These are phyloP conservation scores for Coemansia sp. DNA, from an alignment of 192 early-diverging fungal genomes.

Conservation along the genomic window DNA sequence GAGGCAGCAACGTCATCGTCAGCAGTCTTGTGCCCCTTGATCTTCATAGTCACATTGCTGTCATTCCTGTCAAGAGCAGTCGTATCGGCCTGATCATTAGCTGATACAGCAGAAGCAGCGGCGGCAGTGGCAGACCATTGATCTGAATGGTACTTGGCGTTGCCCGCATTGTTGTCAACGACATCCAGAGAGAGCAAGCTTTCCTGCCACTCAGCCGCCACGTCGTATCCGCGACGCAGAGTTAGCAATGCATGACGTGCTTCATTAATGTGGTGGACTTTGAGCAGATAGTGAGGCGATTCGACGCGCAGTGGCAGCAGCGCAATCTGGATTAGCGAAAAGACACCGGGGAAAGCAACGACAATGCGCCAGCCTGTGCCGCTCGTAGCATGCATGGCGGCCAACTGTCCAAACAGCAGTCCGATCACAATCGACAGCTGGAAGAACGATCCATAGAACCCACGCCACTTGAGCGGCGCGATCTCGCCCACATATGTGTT, in stretches of 20 bases:
- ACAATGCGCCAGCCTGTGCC: slow-evolving; percentile 67
- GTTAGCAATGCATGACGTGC: slow-evolving; percentile 60
- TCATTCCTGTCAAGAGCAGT: background rate
- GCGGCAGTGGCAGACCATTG: slow-evolving; percentile 1
- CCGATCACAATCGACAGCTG: slow-evolving; percentile 73
- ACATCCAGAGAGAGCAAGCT: slow-evolving; percentile 41
- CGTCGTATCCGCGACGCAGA: slow-evolving; percentile 57
- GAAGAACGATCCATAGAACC: slow-evolving; percentile 67
- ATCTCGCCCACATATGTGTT: slow-evolving; percentile 74
- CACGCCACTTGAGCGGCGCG: slow-evolving; percentile 62
- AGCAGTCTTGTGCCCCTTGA: background rate
- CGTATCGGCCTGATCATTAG: background rate
- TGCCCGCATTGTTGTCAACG: background rate
- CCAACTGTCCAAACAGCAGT: slow-evolving; percentile 63
- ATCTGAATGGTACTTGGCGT: slow-evolving; percentile 1
- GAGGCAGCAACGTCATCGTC: background rate
- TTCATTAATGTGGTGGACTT: slow-evolving; percentile 57
- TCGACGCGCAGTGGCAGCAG: slow-evolving; percentile 63
- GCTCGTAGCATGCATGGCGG: slow-evolving; percentile 52
- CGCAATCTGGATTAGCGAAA: slow-evolving; percentile 59
- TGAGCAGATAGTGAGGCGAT: slow-evolving; percentile 66
- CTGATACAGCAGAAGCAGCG: background rate
- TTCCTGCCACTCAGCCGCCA: slow-evolving; percentile 59
- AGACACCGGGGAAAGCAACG: slow-evolving; percentile 56
- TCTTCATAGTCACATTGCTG: slow-evolving; percentile 23